phyloP scores from a whole-genome alignment of 1,139 yeast species.

The Hyphopichia burtonii region DNA sequence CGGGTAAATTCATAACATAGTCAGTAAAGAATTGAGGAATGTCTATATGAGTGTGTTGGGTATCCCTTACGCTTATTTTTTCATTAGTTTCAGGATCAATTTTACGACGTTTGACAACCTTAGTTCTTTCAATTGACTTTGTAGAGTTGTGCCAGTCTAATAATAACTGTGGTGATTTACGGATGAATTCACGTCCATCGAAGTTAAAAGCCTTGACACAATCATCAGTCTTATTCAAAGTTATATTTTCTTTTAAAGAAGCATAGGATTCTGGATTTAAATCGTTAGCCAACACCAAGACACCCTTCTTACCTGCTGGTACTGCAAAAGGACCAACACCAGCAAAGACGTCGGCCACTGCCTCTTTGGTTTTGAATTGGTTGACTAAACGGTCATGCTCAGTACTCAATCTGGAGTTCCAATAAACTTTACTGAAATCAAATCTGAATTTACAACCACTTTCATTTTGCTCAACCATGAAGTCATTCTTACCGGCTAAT shows the following conservation, averaged over 20 bases:
- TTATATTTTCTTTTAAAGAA: conserved; percentile 65
- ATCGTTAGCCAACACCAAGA: conserved; percentile 86
- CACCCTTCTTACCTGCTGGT: conserved; percentile 88
- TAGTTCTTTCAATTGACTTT: conserved; percentile 26
- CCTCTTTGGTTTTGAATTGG: conserved; percentile 60
- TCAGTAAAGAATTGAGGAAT: conserved; percentile 68
- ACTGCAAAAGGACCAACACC: conserved; percentile 99
- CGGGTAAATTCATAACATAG: conserved; percentile 96
- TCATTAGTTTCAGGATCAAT: conserved; percentile 23
- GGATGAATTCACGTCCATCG: conserved; percentile 84
- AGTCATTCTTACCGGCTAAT: conserved; percentile 75
- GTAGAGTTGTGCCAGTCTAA: conserved; percentile 30
- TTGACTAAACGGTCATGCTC: conserved; percentile 84
- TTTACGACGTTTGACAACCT: conserved; percentile 32
- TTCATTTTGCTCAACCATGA: conserved; percentile 84
- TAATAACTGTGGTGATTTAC: conserved; percentile 54
- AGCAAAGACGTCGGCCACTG: conserved; percentile 94
- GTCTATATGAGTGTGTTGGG: conserved; percentile 25
- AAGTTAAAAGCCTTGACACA: conserved; percentile 66
- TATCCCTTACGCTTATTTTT: conserved; percentile 19
- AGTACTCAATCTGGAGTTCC: conserved; percentile 94
- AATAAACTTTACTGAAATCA: conserved; percentile 91
- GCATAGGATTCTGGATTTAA: conserved; percentile 83
- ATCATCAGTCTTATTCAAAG: conserved; percentile 56
- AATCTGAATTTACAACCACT: conserved; percentile 83